Base-by-base conservation (phyloP, 129 eudicot genomes). In the Flaveria brownii region DNA sequence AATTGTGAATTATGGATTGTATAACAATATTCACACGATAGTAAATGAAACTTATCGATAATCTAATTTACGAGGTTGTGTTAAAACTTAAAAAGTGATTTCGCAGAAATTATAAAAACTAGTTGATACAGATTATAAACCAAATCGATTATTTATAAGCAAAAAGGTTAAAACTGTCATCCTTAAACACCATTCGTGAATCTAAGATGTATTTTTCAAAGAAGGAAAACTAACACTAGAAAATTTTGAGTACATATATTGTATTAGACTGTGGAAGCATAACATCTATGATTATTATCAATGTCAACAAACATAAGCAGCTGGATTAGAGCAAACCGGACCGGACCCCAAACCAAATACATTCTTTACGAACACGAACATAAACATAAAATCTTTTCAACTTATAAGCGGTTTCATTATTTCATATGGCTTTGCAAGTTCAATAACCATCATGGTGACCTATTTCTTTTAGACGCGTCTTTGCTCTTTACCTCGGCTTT, bases 361-460 rank as follows among this genome's bases (percentile, higher is more conserved):
- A 57, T 12, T 22, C 47, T 49, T 22, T 1, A 50, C 10, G 0
- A 36, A 72, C 50, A 22, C 46, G 1, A 72, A 42, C 68, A 41
- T 0, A 22, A 51, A 28, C 8, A 36, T 43, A 62, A 46, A 47
- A 79, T 71, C 18, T 30, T 79, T 62, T 49, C 33, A 47, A 14
- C 46, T 9, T 52, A 36, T 50, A 70, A 6, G 9, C 15, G 20
- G 14, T 15, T 18, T 9, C 54, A 36, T 77, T 67, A 77, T 77
- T 66, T 66, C 60, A 25, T 68, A 54, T 14, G 67, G 2, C 42
- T 54, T 77, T 36, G 22, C 52, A 77, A 9, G 5, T 36, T 52
- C 2, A 20, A 41, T 9, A 42, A 15, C n/a, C 59, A 55, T 77
- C 76, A 78, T 47, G 71, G 72, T 47, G 20, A 59, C 46, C 16